Conservation (phyloP, 2,329 filamentous ascomycete genomes). For the Corniculantispora saksenae region DNA sequence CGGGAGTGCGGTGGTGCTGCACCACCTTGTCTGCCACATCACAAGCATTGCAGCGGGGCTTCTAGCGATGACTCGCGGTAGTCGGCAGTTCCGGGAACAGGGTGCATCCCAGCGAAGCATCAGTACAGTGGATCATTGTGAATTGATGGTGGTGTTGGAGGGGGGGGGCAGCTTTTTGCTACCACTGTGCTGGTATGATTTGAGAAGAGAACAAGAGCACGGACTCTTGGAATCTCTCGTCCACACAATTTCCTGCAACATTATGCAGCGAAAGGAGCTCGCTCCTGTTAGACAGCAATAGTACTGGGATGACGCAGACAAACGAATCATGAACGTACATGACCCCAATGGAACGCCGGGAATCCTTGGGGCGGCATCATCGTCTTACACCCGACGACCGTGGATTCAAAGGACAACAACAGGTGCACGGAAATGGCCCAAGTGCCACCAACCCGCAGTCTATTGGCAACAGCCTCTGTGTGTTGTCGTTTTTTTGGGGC, state of each 20-base stretch:
- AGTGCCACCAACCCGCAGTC: background rate
- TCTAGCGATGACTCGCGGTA: conserved; percentile 21
- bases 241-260: conserved; percentile 8
- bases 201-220: conserved; percentile 8
- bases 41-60: conserved; percentile 13
- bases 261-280: conserved; percentile 6
- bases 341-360: background rate
- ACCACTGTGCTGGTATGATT: conserved; percentile 7
- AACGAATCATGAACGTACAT: conserved; percentile 15
- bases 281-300: background rate
- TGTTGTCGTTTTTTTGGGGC: background rate
- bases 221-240: conserved; percentile 12
- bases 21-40: conserved; percentile 15
- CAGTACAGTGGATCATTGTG: conserved; percentile 16
- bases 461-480: background rate
- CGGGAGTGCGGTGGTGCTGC: background rate
- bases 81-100: conserved; percentile 21
- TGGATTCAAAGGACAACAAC: background rate
- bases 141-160: background rate
- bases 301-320: conserved; percentile 13
- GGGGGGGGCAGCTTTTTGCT: background rate
- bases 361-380: background rate
- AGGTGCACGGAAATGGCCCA: background rate
- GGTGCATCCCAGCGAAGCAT: conserved; percentile 18
- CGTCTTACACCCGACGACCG: background rate